Evolutionary conservation across 371 early-diverging fungal species (phyloP).

Genomic region (Mortierella sp.): DNA sequence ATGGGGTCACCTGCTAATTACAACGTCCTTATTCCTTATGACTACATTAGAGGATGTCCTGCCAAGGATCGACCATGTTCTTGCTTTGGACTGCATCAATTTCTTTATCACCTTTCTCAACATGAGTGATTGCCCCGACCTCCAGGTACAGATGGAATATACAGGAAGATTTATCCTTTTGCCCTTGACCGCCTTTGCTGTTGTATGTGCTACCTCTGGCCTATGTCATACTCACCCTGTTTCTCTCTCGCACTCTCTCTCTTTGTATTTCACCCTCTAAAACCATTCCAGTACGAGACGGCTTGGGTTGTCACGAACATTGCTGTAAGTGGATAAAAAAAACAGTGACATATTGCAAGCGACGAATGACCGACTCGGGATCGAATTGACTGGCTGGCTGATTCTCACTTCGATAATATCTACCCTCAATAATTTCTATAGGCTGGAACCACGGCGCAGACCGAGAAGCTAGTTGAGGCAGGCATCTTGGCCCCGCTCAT

Average conservation of each 20-base stretch:
- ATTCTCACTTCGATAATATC: not conserved
- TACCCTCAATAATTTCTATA: constrained; percentile 23
- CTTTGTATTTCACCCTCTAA: not conserved
- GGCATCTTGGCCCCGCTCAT: constrained; percentile 63
- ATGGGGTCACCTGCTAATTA: constrained; percentile 1
- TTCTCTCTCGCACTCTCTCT: not conserved
- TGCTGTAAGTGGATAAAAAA: constrained; percentile 59
- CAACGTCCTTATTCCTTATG: not conserved
- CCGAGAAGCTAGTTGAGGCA: constrained; percentile 60
- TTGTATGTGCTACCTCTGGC: not conserved
- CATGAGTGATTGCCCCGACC: constrained; percentile 52
- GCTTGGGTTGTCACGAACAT: constrained; percentile 75
- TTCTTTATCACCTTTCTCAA: constrained; percentile 46
- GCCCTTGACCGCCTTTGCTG: not conserved
- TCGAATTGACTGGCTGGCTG: not conserved
- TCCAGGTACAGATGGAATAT: constrained; percentile 37
- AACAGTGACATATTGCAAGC: not conserved
- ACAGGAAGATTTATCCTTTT: not conserved
- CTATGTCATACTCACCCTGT: not conserved
- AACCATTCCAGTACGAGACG: constrained; percentile 64
- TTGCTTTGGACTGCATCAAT: constrained; percentile 43
- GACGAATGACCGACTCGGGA: not conserved
- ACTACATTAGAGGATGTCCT: constrained; percentile 47
- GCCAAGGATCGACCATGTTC: constrained; percentile 53
- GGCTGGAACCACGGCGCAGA: constrained; percentile 70